phyloP scores from a whole-genome alignment of 345 rosid genomes.

The Boechera retrofracta region DNA sequence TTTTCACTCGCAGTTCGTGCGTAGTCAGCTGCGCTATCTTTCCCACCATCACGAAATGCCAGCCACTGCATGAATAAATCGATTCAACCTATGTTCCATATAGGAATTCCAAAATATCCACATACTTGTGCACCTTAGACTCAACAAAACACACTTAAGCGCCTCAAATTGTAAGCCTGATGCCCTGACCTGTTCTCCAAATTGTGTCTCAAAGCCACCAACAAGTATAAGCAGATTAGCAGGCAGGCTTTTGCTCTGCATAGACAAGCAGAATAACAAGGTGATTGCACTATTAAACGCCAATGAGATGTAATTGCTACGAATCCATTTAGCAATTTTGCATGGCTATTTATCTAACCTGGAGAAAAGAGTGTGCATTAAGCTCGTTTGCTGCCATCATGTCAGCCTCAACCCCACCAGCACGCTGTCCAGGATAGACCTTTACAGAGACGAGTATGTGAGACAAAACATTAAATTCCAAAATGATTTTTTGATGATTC shows the following conservation, averaged over 20 bases:
- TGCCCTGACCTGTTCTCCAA: slow-evolving; percentile 82
- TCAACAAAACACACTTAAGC: slow-evolving; percentile 28
- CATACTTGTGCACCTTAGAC: slow-evolving; percentile 21
- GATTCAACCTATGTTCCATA: slow-evolving; percentile 37
- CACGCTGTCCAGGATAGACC: slow-evolving; percentile 93
- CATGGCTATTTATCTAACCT: slow-evolving; percentile 56
- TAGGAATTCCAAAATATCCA: slow-evolving; percentile 19
- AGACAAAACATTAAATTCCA: background rate
- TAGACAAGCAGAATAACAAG: slow-evolving; percentile 33
- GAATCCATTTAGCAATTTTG: slow-evolving; percentile 27
- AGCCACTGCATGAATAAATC: slow-evolving; percentile 71
- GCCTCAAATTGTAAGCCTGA: slow-evolving; percentile 23
- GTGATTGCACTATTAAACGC: slow-evolving; percentile 12
- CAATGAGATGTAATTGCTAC: slow-evolving; percentile 11
- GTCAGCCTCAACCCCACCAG: slow-evolving; percentile 87
- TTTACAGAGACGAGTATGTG: slow-evolving; percentile 41
- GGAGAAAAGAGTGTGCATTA: slow-evolving; percentile 82
- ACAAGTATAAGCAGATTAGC: slow-evolving; percentile 75
- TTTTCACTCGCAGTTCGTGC: slow-evolving; percentile 69
- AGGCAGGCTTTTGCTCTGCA: slow-evolving; percentile 70
- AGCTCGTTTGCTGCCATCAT: slow-evolving; percentile 99
- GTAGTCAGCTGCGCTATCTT: slow-evolving; percentile 86
- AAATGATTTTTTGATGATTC: slow-evolving; percentile 7
- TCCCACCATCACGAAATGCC: slow-evolving; percentile 84
- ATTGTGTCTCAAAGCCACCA: slow-evolving; percentile 91